phyloP scores from a whole-genome alignment of 2,329 filamentous ascomycete genomes.

The Emergomyces orientalis region DNA sequence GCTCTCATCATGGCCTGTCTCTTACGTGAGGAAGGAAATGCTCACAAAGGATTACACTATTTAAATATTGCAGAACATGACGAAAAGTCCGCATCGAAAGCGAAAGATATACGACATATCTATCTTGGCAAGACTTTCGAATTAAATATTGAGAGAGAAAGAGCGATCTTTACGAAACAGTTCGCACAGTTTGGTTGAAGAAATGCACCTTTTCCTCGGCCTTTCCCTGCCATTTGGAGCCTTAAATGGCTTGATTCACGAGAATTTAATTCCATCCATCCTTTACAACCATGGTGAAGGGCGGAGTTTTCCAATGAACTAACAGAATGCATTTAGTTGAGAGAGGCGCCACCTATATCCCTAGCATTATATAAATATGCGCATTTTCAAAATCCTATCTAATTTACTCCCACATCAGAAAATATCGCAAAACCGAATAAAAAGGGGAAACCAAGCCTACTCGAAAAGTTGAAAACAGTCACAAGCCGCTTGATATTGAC shows the following conservation, averaged over 20 bases:
- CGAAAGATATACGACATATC: constrained; percentile 50
- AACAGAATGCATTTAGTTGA: not conserved
- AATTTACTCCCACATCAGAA: not conserved
- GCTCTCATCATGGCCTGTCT: constrained; percentile 25
- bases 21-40: constrained; percentile 20
- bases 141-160: not conserved
- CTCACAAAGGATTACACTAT: constrained; percentile 13
- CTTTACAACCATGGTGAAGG: not conserved
- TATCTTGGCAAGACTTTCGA: constrained; percentile 41
- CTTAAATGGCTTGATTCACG: not conserved
- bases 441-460: not conserved
- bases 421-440: not conserved
- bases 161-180: not conserved
- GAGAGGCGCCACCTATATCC: not conserved
- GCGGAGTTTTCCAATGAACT: not conserved
- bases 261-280: not conserved
- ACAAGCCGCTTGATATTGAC: not conserved
- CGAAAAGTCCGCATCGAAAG: constrained; percentile 38
- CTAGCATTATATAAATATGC: not conserved
- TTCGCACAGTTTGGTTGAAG: not conserved
- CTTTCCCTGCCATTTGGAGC: not conserved
- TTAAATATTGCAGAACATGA: constrained; percentile 15
- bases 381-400: not conserved
- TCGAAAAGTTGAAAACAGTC: not conserved
- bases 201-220: not conserved